Base-by-base conservation (phyloP, 208 protist species). In the Leishmania braziliensis region DNA sequence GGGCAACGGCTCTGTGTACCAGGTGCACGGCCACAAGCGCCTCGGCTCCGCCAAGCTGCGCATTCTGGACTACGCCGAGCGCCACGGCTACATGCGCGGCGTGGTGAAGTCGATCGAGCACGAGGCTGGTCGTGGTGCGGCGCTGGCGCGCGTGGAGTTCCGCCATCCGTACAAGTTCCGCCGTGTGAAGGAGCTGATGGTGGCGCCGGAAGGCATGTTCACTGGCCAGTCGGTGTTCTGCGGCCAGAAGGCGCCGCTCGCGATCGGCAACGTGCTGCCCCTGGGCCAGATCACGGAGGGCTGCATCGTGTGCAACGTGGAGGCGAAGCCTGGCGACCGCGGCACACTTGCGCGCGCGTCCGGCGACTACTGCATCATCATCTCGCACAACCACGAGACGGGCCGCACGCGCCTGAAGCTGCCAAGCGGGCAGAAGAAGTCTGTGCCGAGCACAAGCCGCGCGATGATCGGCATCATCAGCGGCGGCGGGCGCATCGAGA, bases 261-360 rank as follows among this genome's bases (percentile, higher is more conserved):
- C 92, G 72, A 97, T 99, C 79, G 99, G 99, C 81, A 99, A 99
- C 94, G 93, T 99, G 53, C 88, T 99, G 36, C 99, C 99, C 63
- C 71, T 99, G 51, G 92, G 92, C 51, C 84, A 94, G 69, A 94
- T 99, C 84, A 99, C 99, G 73, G 99, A 99, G 93, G 99, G 99
- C 98, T 99, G 99, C 89, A 97, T 99, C 85, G 89, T 99, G 71
- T 99, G 98, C 95, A 99, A 99, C 97, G 92, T 99, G 36, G 99
- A 99, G 95, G 89, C 93, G 71, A 98, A 99, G 88, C 62, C 91
- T 60, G 99, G 98, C 70, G 99, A 99, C 92, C 96, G 98, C 81
- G 99, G 99, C 86, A 89, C 83, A 46, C 84, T 99, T 58, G 99
- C 98, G 58, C 91, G 98, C 78, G 90, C 98, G 60, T 99, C 98